Base-by-base conservation (phyloP, 1,139 yeast species). In the Starmera stellimalicola region DNA sequence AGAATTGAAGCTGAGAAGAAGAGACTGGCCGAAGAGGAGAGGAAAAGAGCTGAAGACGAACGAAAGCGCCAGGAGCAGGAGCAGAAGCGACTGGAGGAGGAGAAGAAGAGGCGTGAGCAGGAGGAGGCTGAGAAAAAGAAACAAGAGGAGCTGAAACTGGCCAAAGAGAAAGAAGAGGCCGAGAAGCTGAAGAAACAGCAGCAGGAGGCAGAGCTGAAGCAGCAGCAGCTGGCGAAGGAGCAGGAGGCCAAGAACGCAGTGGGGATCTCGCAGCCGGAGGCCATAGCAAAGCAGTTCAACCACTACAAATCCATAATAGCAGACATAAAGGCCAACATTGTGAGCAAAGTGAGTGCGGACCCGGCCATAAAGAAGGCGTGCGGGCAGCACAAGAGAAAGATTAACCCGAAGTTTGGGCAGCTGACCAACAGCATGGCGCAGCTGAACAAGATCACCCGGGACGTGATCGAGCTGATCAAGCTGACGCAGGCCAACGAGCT, bases 391-490 rank as follows among this genome's bases (percentile, higher is more conserved):
- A 79, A 80, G 51, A 65, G 96, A 35, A 75, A 78, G 47, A 73
- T 91, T 44, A 85, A 85, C 48, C 94, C 95, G 5, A 81, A 79
- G 49, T 75, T 93, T 44, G 97, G 98, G 10, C 97, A 91, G 58
- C 63, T 93, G 38, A 85, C 96, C 1, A 77, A 77, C 49, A 77
- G 88, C 31, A 57, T 53, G 35, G 36, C 54, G 3, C 95, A 91
- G 49, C 63, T 85, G 32, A 52, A 55, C 2, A 58, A 58, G 22
- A 65, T 87, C 15, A 60, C 68, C 3, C 40, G 48, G 3, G 87
- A 77, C 32, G 61, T 91, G 4, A 49, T 62, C 2, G 57, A 47
- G 5, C 52, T 77, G 23, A 58, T 87, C 10, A 55, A 53, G 5
- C 63, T 68, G 19, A 69, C 81, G 0, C 61, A 63, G 33, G 36